These are phyloP conservation scores for Avena atlantica DNA, from an alignment of 176 grass and related monocot species.

Conservation along the genomic window DNA sequence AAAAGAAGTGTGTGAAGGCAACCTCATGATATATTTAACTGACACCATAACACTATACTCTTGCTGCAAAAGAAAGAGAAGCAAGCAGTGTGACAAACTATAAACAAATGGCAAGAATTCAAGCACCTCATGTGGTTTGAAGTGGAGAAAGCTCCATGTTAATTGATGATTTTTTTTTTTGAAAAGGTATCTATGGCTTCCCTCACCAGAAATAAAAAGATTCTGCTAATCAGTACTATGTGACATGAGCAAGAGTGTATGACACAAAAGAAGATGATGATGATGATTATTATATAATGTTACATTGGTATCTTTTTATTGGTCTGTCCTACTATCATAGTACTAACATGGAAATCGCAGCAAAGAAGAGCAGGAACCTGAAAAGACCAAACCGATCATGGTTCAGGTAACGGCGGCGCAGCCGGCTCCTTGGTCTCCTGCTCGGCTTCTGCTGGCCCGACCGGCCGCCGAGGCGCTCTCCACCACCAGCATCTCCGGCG, in stretches of 20 bases:
- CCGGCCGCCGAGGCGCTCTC: constrained; percentile 22
- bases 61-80: not conserved
- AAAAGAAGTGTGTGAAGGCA: not conserved
- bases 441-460: not conserved
- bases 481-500: constrained; percentile 41
- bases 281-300: not conserved
- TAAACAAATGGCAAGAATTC: not conserved
- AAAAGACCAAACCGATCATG: constrained; percentile 40
- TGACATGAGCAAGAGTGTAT: not conserved
- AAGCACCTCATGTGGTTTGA: not conserved
- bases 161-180: not conserved
- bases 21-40: not conserved
- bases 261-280: not conserved
- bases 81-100: no score
- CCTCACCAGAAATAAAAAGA: not conserved
- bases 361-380: constrained; percentile 11
- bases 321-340: not conserved
- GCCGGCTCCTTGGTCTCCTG: constrained; percentile 38
- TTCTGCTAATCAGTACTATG: not conserved
- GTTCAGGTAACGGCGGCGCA: constrained; percentile 50
- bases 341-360: constrained; percentile 48
- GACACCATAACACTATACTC: not conserved
- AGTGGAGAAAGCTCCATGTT: not conserved
- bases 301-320: constrained; percentile 31
- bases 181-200: not conserved